phyloP scores from a whole-genome alignment of 1,284 basidiomycete species.

The Psilocybe mexicana region DNA sequence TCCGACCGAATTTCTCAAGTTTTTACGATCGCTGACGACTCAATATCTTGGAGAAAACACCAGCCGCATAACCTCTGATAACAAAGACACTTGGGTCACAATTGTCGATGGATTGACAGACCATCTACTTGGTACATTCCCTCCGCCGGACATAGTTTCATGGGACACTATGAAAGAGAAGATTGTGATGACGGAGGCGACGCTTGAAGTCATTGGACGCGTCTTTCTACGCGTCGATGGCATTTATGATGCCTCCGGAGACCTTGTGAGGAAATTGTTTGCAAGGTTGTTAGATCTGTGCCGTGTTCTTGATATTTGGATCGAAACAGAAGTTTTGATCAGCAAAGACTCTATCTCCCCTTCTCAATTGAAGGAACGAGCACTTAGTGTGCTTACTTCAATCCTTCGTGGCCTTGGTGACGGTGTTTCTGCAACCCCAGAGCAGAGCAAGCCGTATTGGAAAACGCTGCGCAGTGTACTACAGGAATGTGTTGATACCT shows the following conservation, averaged over 20 bases:
- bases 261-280: constrained; percentile 49
- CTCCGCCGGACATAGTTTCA: constrained; percentile 38
- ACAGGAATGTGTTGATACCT: constrained; percentile 42
- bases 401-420: constrained; percentile 39
- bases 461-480: constrained; percentile 45
- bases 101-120: constrained; percentile 52
- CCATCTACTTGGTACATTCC: constrained; percentile 52
- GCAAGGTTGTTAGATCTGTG: constrained; percentile 53
- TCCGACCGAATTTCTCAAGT: constrained; percentile 46
- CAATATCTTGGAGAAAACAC: constrained; percentile 33
- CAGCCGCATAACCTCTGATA: constrained; percentile 29
- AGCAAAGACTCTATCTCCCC: constrained; percentile 28
- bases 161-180: constrained; percentile 62
- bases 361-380: constrained; percentile 29
- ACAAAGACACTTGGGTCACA: constrained; percentile 38
- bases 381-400: constrained; percentile 27
- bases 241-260: constrained; percentile 46
- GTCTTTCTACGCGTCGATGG: constrained; percentile 50
- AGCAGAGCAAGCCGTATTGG: constrained; percentile 42
- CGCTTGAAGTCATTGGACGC: constrained; percentile 53
- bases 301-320: constrained; percentile 57
- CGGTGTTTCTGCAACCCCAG: constrained; percentile 28
- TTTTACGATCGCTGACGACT: constrained; percentile 42
- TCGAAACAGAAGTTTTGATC: constrained; percentile 39
- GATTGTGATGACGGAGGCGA: constrained; percentile 51